A percentile compares a stretch with the other conserved stretches of the same genome.
Evolutionary conservation across 192 early-diverging fungal species (phyloP).

Genomic region (Coemansia sp.): DNA sequence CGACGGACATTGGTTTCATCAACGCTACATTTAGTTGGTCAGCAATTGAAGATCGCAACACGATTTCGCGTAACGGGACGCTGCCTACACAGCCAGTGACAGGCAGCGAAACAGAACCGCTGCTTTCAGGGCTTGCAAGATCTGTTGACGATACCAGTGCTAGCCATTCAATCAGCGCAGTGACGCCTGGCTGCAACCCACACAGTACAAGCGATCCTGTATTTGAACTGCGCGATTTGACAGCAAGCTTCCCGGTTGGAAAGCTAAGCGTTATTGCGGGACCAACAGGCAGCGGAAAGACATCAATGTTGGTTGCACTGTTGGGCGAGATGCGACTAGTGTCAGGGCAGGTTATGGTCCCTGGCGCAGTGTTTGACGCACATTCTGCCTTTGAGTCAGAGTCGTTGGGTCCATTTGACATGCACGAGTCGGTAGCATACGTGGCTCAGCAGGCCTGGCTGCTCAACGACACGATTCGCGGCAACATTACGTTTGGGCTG

Average conservation of each 20-base stretch:
- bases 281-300: conserved; percentile 87
- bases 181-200: background rate
- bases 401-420: conserved; percentile 13
- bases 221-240: conserved; percentile 67
- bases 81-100: conserved; percentile 1
- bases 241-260: conserved; percentile 65
- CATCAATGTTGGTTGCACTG: conserved; percentile 73
- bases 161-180: background rate
- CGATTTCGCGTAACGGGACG: background rate
- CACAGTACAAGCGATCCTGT: background rate
- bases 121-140: conserved; percentile 1
- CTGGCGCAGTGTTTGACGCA: conserved; percentile 63
- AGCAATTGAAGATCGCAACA: background rate
- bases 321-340: conserved; percentile 71
- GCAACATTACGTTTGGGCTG: conserved; percentile 88
- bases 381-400: conserved; percentile 43
- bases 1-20: conserved; percentile 63
- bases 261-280: conserved; percentile 80
- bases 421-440: conserved; percentile 68
- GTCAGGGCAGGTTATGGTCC: conserved; percentile 41
- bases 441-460: conserved; percentile 81
- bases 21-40: conserved; percentile 68
- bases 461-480: conserved; percentile 70
- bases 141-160: background rate
- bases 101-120: conserved; percentile 11